Evolutionary conservation across 2,329 filamentous ascomycete genomes (phyloP), one percentile per base, ranked within the genome.

Genomic region (Penicillium vulpinum): DNA sequence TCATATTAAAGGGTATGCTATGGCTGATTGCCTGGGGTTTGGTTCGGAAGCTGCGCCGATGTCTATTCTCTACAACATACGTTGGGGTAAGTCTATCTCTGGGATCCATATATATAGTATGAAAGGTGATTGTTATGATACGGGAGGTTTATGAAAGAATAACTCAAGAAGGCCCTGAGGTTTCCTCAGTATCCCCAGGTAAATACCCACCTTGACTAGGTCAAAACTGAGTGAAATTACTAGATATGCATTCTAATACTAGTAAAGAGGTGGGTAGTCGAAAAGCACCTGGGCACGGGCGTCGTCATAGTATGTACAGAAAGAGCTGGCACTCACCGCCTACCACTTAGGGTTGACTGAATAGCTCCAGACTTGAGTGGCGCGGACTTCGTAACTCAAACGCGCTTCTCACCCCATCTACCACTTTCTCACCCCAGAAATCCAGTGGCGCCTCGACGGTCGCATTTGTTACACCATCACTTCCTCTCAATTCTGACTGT

Each of bases 301-400:
- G 4, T 48, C 51, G 46, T 55, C 46, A 55, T 52, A n/a, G n/a
- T n/a, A 33, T 13, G 46, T 35, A 26, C 21, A 41, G 28, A 26
- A 10, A 24, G 16, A 38, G 21, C n/a, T 36, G 18, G 6, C 8
- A 11, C 43, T 56, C 54, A 56, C 54, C 54, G 54, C 54, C 54
- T 56, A 18, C 41, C 26, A 24, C 3, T 47, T 46, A 16, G 8
- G 10, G 35, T 28, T 33, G 54, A 22, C n/a, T 35, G 26, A 33
- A 56, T 28, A 56, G 54, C 54, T 56, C 48, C 33, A 36, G 35
- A 45, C 38, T 36, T 43, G 54, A 16, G 51, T 56, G 54, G 54
- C 54, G 54, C 44, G 51, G 35, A 38, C 54, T 46, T 44, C 21
- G 21, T 44, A 40, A 28, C 16, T 29, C 35, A 33, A 46, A 45